Percentiles rank a stretch among this genome's conserved stretches.
phyloP scores from a whole-genome alignment of 345 rosid species.

The Euphorbia tirucalli region DNA sequence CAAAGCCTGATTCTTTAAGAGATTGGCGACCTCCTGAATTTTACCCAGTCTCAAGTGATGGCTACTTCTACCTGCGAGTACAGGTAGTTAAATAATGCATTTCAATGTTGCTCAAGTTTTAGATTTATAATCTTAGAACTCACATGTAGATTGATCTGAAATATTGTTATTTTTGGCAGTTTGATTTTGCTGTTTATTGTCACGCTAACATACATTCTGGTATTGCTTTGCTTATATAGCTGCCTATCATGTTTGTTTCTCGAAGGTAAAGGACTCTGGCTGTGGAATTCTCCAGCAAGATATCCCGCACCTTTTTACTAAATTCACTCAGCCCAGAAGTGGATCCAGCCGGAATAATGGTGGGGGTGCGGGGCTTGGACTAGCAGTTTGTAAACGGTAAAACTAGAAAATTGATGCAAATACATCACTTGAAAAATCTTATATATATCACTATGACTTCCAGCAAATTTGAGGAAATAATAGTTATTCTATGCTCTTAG shows the following conservation, averaged over 20 bases:
- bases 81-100: conserved; percentile 50
- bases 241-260: conserved; percentile 9
- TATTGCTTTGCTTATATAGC: background rate
- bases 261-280: conserved; percentile 86
- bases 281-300: conserved; percentile 81
- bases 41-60: conserved; percentile 51
- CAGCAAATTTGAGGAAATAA: no score
- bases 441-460: no score
- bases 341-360: conserved; percentile 46
- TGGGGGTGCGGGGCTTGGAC: conserved; percentile 74
- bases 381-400: conserved; percentile 89
- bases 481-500: background rate
- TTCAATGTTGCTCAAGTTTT: background rate
- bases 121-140: background rate
- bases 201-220: background rate
- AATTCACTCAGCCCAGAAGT: conserved; percentile 54
- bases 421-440: background rate
- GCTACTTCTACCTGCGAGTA: conserved; percentile 69
- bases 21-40: conserved; percentile 73
- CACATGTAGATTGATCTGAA: no score
- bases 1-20: conserved; percentile 67
- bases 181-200: no score
- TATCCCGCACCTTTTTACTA: conserved; percentile 59
- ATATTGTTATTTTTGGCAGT: conserved; percentile 10
- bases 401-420: conserved; percentile 12